These are phyloP conservation scores for Cytospora paraplurivora DNA, from an alignment of 2,329 filamentous ascomycete species.

Conservation along the genomic window DNA sequence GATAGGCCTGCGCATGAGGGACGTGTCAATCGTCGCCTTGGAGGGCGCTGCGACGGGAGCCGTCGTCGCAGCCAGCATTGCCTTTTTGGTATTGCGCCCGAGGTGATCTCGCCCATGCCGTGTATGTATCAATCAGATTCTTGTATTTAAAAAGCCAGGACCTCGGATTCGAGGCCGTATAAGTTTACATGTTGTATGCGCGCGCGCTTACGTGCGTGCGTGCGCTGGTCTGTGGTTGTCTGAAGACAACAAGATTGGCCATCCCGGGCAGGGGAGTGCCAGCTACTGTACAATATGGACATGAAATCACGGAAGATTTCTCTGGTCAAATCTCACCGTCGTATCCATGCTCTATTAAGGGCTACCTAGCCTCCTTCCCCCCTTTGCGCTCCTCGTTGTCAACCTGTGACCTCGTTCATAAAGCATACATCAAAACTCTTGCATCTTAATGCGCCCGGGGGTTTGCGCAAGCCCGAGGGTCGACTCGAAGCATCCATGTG, in stretches of 20 bases:
- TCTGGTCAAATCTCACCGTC: neutral
- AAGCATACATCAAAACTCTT: slow-evolving; percentile 22
- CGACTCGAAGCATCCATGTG: neutral
- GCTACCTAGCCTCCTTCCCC: slow-evolving; percentile 19
- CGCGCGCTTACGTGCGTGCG: no score
- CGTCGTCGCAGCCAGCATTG: slow-evolving; percentile 56
- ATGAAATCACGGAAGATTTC: neutral
- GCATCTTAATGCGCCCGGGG: slow-evolving; percentile 12
- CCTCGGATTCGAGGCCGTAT: neutral
- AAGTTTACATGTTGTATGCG: slow-evolving; percentile 8
- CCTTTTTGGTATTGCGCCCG: slow-evolving; percentile 50
- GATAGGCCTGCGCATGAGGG: slow-evolving; percentile 66
- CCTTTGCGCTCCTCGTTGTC: slow-evolving; percentile 19
- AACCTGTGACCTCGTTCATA: slow-evolving; percentile 21
- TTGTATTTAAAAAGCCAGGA: slow-evolving; percentile 9
- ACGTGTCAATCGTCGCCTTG: slow-evolving; percentile 69
- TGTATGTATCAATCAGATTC: slow-evolving; percentile 18
- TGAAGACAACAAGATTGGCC: neutral
- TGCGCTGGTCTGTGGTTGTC: no score
- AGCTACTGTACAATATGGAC: slow-evolving; percentile 3
- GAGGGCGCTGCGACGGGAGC: slow-evolving; percentile 70
- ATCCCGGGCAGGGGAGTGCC: neutral
- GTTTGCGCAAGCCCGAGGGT: neutral
- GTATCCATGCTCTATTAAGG: slow-evolving; percentile 28
- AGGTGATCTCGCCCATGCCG: slow-evolving; percentile 31